Percentiles rank a stretch among this genome's conserved stretches.
These are phyloP conservation scores for Neolecta irregularis DNA, from an alignment of 1,139 yeast species.

Conservation along the genomic window DNA sequence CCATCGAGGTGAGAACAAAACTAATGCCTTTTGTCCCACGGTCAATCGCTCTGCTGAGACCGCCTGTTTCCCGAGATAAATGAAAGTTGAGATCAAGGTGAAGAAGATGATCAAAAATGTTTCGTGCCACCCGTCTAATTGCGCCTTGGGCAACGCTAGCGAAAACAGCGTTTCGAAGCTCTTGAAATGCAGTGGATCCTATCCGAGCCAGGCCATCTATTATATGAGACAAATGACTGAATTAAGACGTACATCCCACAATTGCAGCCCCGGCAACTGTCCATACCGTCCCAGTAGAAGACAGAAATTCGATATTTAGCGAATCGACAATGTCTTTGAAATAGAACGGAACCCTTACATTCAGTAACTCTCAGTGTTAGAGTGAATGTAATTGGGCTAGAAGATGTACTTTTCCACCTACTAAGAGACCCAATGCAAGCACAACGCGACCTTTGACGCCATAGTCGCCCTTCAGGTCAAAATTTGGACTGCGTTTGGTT, in stretches of 20 bases:
- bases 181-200: conserved; percentile 90
- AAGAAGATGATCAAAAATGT: conserved; percentile 70
- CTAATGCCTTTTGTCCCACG: conserved; percentile 96
- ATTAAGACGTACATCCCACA: conserved; percentile 31
- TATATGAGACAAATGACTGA: conserved; percentile 19
- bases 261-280: conserved; percentile 57
- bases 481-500: not conserved
- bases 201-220: conserved; percentile 74
- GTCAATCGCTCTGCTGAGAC: conserved; percentile 87
- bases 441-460: conserved; percentile 62
- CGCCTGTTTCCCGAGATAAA: conserved; percentile 85
- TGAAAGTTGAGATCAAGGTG: conserved; percentile 83
- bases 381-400: not conserved
- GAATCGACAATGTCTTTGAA: conserved; percentile 79
- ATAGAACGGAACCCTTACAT: conserved; percentile 90
- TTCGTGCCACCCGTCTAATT: conserved; percentile 74
- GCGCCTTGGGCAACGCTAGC: conserved; percentile 94
- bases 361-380: conserved; percentile 31
- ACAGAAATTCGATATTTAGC: conserved; percentile 82
- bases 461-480: conserved; percentile 34
- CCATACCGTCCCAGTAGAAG: conserved; percentile 41
- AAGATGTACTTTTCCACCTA: conserved; percentile 52
- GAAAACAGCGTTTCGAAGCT: conserved; percentile 82
- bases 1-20: conserved; percentile 86
- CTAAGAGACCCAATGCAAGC: conserved; percentile 53